Percentiles rank a stretch among this genome's conserved stretches.
phyloP scores from a whole-genome alignment of 2,329 filamentous ascomycete species.

The Hypomyces perniciosus region DNA sequence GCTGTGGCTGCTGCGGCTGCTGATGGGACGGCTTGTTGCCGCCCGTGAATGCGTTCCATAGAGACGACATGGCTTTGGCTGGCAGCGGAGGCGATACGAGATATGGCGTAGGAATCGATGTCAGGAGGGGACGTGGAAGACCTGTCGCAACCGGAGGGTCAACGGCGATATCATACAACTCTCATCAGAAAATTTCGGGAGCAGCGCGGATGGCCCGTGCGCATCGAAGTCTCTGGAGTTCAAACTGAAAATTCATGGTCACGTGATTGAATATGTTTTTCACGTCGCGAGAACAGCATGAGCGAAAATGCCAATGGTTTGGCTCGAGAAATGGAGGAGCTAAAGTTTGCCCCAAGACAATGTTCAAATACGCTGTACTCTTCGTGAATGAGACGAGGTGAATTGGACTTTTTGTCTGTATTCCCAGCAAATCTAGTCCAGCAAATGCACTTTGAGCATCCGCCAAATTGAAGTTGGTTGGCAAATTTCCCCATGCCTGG shows the following conservation, averaged over 20 bases:
- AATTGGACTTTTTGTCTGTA: no score
- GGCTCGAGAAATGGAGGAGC: no score
- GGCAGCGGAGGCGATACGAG: neutral
- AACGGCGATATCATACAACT: slow-evolving; percentile 2
- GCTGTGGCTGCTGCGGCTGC: slow-evolving; percentile 27
- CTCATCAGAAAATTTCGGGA: slow-evolving; percentile 26
- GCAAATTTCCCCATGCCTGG: slow-evolving; percentile 3
- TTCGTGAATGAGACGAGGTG: no score
- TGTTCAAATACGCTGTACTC: no score
- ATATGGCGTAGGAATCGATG: slow-evolving; percentile 4
- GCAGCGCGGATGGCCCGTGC: slow-evolving; percentile 23
- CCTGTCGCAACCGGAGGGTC: slow-evolving; percentile 10
- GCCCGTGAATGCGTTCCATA: slow-evolving; percentile 58
- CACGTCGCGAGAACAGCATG: no score
- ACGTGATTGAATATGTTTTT: slow-evolving; percentile 3
- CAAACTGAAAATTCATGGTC: neutral
- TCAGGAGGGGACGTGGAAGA: slow-evolving; percentile 11
- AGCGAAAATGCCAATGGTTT: no score
- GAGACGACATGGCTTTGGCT: slow-evolving; percentile 43
- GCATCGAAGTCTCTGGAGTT: neutral
- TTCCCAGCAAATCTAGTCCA: no score
- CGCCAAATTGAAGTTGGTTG: no score
- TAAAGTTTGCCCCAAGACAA: no score
- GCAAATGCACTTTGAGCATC: no score
- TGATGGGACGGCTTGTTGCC: slow-evolving; percentile 44